phyloP scores from a whole-genome alignment of 768 basidiomycete species.

The Candolleomyces aberdarensis region DNA sequence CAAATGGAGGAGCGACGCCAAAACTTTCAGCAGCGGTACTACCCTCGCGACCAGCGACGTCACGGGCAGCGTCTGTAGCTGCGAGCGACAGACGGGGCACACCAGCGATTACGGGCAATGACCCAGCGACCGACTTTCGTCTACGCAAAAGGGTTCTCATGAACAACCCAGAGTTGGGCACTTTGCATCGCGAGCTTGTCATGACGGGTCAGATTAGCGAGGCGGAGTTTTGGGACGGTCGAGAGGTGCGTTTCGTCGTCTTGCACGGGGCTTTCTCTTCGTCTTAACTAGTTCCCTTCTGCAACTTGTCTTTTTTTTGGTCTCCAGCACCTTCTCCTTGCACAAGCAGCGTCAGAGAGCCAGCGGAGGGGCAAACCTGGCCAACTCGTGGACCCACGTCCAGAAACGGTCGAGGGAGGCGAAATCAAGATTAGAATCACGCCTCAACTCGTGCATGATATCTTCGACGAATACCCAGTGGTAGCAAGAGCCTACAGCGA shows the following conservation, averaged over 20 bases:
- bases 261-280: not conserved
- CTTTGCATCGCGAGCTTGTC: slow-evolving; percentile 87
- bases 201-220: slow-evolving; percentile 83
- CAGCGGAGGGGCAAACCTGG: slow-evolving; percentile 82
- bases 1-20: not conserved
- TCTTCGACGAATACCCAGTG: slow-evolving; percentile 97
- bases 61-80: slow-evolving; percentile 61
- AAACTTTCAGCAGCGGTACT: not conserved
- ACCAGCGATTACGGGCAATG: slow-evolving; percentile 54
- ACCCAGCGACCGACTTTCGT: slow-evolving; percentile 65
- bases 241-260: slow-evolving; percentile 58
- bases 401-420: slow-evolving; percentile 78
- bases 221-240: slow-evolving; percentile 95
- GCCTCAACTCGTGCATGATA: slow-evolving; percentile 88
- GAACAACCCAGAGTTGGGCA: slow-evolving; percentile 71
- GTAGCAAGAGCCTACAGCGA: slow-evolving; percentile 90
- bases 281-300: slow-evolving; percentile 10
- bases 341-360: slow-evolving; percentile 68
- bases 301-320: slow-evolving; percentile 8
- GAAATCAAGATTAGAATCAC: slow-evolving; percentile 90
- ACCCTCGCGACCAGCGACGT: slow-evolving; percentile 20
- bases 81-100: slow-evolving; percentile 46
- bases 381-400: slow-evolving; percentile 84
- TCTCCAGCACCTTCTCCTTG: slow-evolving; percentile 66
- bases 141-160: slow-evolving; percentile 78